These are phyloP conservation scores for Aeminium ludgeri DNA, from an alignment of 495 filamentous ascomycete genomes.

Conservation along the genomic window DNA sequence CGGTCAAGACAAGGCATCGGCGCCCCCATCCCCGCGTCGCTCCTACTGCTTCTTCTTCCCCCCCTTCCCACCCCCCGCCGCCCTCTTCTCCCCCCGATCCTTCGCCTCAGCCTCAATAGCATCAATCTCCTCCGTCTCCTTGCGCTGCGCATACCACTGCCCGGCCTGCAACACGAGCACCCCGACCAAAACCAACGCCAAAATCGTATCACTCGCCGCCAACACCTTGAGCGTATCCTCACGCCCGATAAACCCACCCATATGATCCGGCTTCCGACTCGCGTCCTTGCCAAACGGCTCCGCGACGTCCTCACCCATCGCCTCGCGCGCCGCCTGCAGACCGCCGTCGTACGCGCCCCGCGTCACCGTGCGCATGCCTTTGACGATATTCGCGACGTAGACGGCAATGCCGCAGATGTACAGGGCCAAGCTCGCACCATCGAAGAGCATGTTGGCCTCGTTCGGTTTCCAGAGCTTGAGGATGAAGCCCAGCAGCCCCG, in stretches of 20 bases:
- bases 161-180: constrained; percentile 88
- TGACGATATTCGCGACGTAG: constrained; percentile 87
- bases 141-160: constrained; percentile 95
- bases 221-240: constrained; percentile 83
- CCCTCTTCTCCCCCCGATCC: constrained; percentile 14
- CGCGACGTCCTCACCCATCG: constrained; percentile 13
- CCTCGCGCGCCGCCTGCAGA: constrained; percentile 30
- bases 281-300: constrained; percentile 23
- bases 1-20: no score
- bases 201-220: constrained; percentile 88
- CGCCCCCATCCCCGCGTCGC: neutral
- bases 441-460: constrained; percentile 91
- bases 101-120: constrained; percentile 27
- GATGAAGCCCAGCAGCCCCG: constrained; percentile 79
- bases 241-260: constrained; percentile 35
- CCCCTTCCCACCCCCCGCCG: constrained; percentile 30
- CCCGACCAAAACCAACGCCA: constrained; percentile 78
- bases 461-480: constrained; percentile 80
- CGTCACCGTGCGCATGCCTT: constrained; percentile 67
- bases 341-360: constrained; percentile 29
- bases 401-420: constrained; percentile 85
- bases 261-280: neutral
- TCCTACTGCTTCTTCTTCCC: constrained; percentile 23
- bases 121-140: constrained; percentile 68
- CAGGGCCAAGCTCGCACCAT: constrained; percentile 76